phyloP scores from a whole-genome alignment of 257 asterid species.

The Solanum tacnaense region DNA sequence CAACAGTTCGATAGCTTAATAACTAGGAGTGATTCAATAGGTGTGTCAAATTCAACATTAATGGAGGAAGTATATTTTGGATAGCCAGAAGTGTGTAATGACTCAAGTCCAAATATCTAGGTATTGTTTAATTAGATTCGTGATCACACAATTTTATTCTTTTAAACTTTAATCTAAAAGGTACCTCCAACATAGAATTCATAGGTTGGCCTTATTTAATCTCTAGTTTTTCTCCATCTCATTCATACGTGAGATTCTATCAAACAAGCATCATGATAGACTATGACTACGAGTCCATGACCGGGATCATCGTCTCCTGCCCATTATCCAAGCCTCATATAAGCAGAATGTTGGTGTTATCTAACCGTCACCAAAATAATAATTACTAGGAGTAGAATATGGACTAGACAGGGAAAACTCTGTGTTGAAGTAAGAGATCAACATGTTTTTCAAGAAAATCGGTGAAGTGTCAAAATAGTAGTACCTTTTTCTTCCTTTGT shows the following conservation, averaged over 20 bases:
- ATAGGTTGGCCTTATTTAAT: background rate
- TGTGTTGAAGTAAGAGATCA: background rate
- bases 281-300: background rate
- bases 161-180: background rate
- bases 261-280: background rate
- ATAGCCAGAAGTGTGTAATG: background rate
- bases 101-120: background rate
- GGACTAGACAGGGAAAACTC: background rate
- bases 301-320: background rate
- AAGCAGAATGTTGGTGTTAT: background rate
- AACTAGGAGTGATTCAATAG: too few relatives aligned
- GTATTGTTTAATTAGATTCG: background rate
- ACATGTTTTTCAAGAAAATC: background rate
- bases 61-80: background rate
- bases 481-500: background rate
- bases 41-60: too few relatives aligned
- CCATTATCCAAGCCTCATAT: background rate
- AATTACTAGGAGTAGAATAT: background rate
- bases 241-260: background rate
- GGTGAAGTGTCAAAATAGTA: background rate
- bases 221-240: background rate
- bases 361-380: background rate
- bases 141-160: background rate
- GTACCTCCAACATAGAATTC: background rate
- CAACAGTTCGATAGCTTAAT: background rate